phyloP scores from a whole-genome alignment of 78 protist genomes.

The Guillardia theta region DNA sequence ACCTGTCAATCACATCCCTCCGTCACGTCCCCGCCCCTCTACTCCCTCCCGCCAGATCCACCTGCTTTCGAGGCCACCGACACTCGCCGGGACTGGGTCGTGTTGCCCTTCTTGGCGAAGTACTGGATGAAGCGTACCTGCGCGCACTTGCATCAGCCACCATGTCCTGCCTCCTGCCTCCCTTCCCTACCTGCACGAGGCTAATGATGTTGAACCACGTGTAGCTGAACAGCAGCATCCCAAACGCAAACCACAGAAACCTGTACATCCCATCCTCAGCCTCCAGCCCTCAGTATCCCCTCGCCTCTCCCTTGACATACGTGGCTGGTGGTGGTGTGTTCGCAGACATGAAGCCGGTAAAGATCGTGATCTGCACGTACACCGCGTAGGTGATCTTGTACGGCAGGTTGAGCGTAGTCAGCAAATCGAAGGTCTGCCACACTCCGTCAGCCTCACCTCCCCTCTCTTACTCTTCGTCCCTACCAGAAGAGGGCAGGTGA shows the following conservation, averaged over 20 bases:
- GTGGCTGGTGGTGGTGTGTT: neutral
- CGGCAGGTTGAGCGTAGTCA: neutral
- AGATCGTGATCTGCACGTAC: neutral
- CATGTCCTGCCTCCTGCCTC: neutral
- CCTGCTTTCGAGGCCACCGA: neutral
- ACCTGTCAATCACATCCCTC: neutral
- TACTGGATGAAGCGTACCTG: neutral
- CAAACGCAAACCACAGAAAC: neutral
- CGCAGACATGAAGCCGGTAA: neutral
- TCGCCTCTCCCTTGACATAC: neutral
- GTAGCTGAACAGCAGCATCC: neutral
- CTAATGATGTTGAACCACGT: neutral
- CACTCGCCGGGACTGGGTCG: neutral
- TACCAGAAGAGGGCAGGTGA: constrained; percentile 14
- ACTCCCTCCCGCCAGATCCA: neutral
- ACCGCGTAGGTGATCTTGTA: neutral
- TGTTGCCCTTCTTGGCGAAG: neutral
- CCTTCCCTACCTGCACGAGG: neutral
- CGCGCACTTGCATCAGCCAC: neutral
- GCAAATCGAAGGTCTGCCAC: neutral
- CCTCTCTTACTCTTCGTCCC: neutral
- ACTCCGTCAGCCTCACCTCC: neutral
- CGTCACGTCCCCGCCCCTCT: neutral
- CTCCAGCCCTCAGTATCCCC: neutral
- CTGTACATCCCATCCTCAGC: neutral